phyloP scores from a whole-genome alignment of 352 stramenopile genomes.

The Chrysophaeum taylorii region DNA sequence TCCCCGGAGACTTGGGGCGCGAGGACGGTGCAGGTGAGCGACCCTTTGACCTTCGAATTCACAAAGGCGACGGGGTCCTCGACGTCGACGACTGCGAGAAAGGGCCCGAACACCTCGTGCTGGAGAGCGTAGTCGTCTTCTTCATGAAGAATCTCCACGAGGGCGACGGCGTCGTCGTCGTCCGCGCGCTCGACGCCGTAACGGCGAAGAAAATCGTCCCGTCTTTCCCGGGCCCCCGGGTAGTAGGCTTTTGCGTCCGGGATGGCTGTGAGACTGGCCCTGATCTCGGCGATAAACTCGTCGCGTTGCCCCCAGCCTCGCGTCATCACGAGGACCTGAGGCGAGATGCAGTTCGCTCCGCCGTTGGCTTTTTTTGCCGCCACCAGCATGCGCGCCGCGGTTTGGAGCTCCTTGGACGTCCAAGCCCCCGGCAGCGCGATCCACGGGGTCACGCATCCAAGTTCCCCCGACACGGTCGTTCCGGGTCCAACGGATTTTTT shows the following conservation, averaged over 20 bases:
- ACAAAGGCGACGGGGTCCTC: constrained; percentile 27
- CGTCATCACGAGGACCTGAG: constrained; percentile 33
- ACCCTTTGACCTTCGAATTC: constrained; percentile 36
- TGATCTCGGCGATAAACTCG: constrained; percentile 27
- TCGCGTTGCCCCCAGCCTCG: constrained; percentile 35
- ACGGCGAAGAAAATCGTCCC: constrained; percentile 19
- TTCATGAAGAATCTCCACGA: constrained; percentile 30
- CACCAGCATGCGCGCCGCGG: constrained; percentile 22
- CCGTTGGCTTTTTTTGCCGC: constrained; percentile 28
- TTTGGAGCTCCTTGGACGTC: constrained; percentile 25
- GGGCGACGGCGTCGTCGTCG: constrained; percentile 17
- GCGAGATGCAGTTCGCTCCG: constrained; percentile 33
- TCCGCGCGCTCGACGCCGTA: constrained; percentile 16
- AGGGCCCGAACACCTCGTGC: constrained; percentile 36
- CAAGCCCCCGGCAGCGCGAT: constrained; percentile 25
- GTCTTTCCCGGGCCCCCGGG: constrained; percentile 28
- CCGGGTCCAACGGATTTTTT: constrained; percentile 6
- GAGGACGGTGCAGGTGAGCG: constrained; percentile 29
- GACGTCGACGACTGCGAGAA: constrained; percentile 33
- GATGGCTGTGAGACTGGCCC: constrained; percentile 18
- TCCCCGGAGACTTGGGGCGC: constrained; percentile 17
- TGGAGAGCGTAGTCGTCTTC: constrained; percentile 25
- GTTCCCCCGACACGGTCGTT: constrained; percentile 38
- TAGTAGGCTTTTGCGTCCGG: constrained; percentile 33
- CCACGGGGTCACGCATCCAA: constrained; percentile 31